These are phyloP conservation scores for Brassica juncea DNA, from an alignment of 345 rosid species.

Conservation along the genomic window DNA sequence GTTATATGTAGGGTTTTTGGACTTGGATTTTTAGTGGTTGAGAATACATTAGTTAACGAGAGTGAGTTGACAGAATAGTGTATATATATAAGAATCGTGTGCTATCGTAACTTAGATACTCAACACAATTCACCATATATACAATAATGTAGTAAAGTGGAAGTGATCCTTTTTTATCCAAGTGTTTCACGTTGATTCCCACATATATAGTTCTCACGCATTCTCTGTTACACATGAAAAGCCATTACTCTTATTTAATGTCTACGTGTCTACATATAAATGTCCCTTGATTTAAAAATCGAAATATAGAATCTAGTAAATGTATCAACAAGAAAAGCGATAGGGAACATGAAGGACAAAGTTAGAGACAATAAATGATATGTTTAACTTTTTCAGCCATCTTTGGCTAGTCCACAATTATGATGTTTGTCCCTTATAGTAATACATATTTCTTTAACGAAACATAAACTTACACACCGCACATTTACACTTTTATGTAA, in stretches of 20 bases:
- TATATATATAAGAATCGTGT: slow-evolving; percentile 24
- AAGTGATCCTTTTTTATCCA: slow-evolving; percentile 28
- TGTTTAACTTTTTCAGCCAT: slow-evolving; percentile 35
- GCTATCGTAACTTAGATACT: slow-evolving; percentile 31
- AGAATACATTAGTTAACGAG: slow-evolving; percentile 19
- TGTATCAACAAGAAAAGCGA: slow-evolving; percentile 34
- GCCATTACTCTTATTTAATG: slow-evolving; percentile 14
- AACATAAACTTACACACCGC: slow-evolving; percentile 7
- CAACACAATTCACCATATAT: slow-evolving; percentile 26
- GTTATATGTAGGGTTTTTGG: not conserved
- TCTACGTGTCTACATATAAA: slow-evolving; percentile 30
- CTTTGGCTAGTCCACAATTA: slow-evolving; percentile 35
- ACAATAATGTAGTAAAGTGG: slow-evolving; percentile 30
- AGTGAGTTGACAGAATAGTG: slow-evolving; percentile 41
- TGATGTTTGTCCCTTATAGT: slow-evolving; percentile 28
- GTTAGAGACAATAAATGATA: slow-evolving; percentile 33
- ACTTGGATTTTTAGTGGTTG: slow-evolving; percentile 17
- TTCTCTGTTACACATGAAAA: slow-evolving; percentile 36
- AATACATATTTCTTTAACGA: not conserved
- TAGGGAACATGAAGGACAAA: slow-evolving; percentile 39
- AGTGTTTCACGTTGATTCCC: slow-evolving; percentile 41
- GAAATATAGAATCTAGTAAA: slow-evolving; percentile 15
- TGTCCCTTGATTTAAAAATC: not conserved
- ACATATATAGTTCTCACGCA: slow-evolving; percentile 24
- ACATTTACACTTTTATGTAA: slow-evolving; percentile 3